These are phyloP conservation scores for Geranium brycei DNA, from an alignment of 345 rosid species.

Conservation along the genomic window DNA sequence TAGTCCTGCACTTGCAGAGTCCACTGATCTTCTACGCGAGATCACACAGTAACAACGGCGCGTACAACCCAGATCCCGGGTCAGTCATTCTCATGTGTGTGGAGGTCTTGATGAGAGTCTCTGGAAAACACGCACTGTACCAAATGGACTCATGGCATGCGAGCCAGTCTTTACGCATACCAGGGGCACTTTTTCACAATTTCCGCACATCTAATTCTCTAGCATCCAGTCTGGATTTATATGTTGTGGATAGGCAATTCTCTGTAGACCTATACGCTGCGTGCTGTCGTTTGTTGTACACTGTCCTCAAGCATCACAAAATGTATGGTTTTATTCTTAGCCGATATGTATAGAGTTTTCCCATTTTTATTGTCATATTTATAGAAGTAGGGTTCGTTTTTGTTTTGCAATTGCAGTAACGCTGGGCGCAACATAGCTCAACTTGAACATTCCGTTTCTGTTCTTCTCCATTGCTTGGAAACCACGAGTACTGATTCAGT, in stretches of 20 bases:
- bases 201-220: conserved; percentile 20
- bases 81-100: conserved; percentile 78
- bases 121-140: conserved; percentile 55
- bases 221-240: conserved; percentile 15
- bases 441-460: conserved; percentile 55
- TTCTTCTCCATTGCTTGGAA: conserved; percentile 69
- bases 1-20: conserved; percentile 67
- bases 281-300: conserved; percentile 60
- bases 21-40: conserved; percentile 41
- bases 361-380: neutral
- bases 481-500: conserved; percentile 23
- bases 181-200: conserved; percentile 54
- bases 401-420: conserved; percentile 38
- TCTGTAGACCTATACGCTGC: conserved; percentile 41
- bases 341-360: neutral
- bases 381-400: neutral
- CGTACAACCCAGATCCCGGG: conserved; percentile 59
- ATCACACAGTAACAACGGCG: conserved; percentile 13
- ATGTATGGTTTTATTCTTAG: conserved; percentile 28
- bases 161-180: conserved; percentile 52
- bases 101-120: conserved; percentile 68
- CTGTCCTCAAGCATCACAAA: conserved; percentile 68
- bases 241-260: conserved; percentile 39
- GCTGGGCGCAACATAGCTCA: conserved; percentile 49
- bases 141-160: conserved; percentile 65